Evolutionary conservation across 495 filamentous ascomycete genomes (phyloP).

Genomic region (Haplographium delicatum): DNA sequence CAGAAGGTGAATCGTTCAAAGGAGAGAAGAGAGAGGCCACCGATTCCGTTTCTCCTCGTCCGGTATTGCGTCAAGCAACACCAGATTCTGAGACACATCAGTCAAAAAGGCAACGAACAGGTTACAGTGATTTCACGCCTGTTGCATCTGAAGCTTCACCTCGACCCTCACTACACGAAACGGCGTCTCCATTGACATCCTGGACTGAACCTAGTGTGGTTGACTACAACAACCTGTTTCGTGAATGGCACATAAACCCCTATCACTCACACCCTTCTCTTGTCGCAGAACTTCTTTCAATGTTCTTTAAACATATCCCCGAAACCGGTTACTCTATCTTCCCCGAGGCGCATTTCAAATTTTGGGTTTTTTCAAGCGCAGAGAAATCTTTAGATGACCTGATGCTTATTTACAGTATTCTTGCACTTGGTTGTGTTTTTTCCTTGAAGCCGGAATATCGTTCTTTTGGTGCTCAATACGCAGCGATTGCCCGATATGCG

Average conservation of each 20-base stretch:
- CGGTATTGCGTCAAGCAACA: slow-evolving; percentile 12
- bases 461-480: slow-evolving; percentile 43
- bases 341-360: slow-evolving; percentile 38
- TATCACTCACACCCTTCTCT: slow-evolving; percentile 43
- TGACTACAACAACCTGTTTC: slow-evolving; percentile 39
- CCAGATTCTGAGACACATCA: slow-evolving; percentile 19
- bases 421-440: slow-evolving; percentile 54
- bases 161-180: slow-evolving; percentile 27
- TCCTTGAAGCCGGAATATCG: slow-evolving; percentile 47
- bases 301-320: slow-evolving; percentile 51
- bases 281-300: slow-evolving; percentile 42
- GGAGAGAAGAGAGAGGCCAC: slow-evolving; percentile 17
- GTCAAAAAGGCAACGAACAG: slow-evolving; percentile 22
- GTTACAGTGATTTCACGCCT: slow-evolving; percentile 24
- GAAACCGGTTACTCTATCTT: slow-evolving; percentile 51
- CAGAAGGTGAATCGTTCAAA: slow-evolving; percentile 21
- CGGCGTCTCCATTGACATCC: slow-evolving; percentile 32
- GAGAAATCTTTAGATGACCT: slow-evolving; percentile 58
- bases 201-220: slow-evolving; percentile 25
- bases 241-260: slow-evolving; percentile 60
- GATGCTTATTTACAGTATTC: slow-evolving; percentile 65
- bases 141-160: slow-evolving; percentile 26
- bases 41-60: slow-evolving; percentile 21
- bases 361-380: slow-evolving; percentile 34
- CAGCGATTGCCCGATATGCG: slow-evolving; percentile 54